Conservation (phyloP, 208 protist species). For the Leishmania tropica region DNA sequence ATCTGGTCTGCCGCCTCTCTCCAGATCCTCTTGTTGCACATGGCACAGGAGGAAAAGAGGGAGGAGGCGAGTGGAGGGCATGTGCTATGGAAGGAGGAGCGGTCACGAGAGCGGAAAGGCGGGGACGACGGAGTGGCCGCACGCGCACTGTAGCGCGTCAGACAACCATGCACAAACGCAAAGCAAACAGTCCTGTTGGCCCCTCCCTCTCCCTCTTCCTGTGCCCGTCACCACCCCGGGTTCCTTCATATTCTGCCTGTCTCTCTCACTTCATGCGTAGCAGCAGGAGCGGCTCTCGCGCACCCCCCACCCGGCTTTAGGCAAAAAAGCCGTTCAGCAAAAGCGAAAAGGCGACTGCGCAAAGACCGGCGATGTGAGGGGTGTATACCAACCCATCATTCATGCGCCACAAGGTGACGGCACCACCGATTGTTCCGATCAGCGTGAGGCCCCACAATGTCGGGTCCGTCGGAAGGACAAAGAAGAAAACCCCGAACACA, state of each 20-base stretch:
- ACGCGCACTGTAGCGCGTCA: not conserved
- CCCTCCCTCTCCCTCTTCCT: not conserved
- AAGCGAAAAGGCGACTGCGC: slow-evolving; percentile 35
- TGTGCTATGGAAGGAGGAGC: not conserved
- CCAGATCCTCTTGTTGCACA: not conserved
- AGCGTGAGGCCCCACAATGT: slow-evolving; percentile 69
- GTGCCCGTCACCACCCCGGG: not conserved
- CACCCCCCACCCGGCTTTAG: not conserved
- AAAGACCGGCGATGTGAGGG: slow-evolving; percentile 20
- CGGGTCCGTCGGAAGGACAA: slow-evolving; percentile 63
- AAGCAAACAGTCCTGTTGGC: not conserved
- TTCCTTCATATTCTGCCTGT: not conserved
- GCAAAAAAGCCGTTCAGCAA: slow-evolving; percentile 68
- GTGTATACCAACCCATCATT: slow-evolving; percentile 27
- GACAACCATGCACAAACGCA: not conserved
- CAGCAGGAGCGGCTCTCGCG: slow-evolving; percentile 1
- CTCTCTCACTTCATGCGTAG: not conserved
- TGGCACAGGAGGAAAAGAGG: not conserved
- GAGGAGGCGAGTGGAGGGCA: not conserved
- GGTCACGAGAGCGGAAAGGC: not conserved
- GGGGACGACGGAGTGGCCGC: not conserved
- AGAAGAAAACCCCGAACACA: slow-evolving; percentile 33
- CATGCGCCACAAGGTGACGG: slow-evolving; percentile 30
- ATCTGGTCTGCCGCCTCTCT: not conserved
- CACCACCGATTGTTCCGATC: slow-evolving; percentile 28